These are phyloP conservation scores for Adansonia grandidieri DNA, from an alignment of 441 rosid species.

Conservation along the genomic window DNA sequence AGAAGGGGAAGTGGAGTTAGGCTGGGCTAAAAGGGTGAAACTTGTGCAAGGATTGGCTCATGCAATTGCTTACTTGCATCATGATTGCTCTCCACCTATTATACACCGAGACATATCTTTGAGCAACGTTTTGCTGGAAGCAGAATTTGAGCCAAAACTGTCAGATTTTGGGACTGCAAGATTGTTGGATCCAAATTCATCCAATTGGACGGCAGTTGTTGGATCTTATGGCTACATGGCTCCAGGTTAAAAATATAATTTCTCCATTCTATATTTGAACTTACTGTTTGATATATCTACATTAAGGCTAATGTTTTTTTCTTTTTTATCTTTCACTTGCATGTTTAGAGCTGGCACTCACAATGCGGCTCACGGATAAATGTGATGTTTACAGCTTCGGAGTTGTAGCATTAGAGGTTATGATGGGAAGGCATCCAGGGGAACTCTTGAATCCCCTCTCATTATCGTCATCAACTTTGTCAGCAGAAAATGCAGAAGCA, in stretches of 20 bases:
- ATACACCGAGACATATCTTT: constrained; percentile 60
- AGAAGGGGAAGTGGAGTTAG: constrained; percentile 38
- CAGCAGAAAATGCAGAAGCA: constrained; percentile 28
- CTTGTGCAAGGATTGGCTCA: constrained; percentile 66
- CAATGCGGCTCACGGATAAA: constrained; percentile 59
- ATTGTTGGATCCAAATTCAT: constrained; percentile 46
- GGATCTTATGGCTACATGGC: constrained; percentile 81
- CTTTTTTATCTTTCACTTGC: background rate
- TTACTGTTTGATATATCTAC: background rate
- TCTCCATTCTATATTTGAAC: background rate
- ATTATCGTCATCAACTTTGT: constrained; percentile 15
- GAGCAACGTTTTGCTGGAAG: constrained; percentile 60
- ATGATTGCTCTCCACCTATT: constrained; percentile 58
- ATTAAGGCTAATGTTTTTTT: background rate
- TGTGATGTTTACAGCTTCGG: constrained; percentile 70
- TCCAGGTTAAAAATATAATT: constrained; percentile 49
- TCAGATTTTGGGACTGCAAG: constrained; percentile 73
- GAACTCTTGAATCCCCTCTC: constrained; percentile 23
- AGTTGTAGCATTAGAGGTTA: constrained; percentile 60
- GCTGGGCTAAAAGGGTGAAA: constrained; percentile 51
- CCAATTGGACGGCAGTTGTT: constrained; percentile 61
- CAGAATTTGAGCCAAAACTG: constrained; percentile 52
- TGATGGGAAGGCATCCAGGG: constrained; percentile 75
- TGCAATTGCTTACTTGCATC: constrained; percentile 67
- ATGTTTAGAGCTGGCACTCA: constrained; percentile 44